Evolutionary conservation across 345 rosid genomes (phyloP).

Genomic region (Dipteronia sinensis): DNA sequence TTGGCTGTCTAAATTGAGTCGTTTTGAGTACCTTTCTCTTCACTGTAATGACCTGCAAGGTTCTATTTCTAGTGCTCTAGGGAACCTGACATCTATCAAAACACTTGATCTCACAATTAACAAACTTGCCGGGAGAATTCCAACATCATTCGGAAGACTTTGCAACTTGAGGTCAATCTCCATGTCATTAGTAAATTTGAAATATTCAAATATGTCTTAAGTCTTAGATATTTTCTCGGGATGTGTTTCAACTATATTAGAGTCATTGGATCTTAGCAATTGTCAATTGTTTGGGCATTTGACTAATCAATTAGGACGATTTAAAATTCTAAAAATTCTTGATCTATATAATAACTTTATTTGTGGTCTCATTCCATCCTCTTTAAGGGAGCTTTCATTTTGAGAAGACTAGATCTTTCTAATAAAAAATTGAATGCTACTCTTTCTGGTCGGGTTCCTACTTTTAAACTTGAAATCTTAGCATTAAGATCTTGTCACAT

Average conservation of each 20-base stretch:
- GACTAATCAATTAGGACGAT: not conserved
- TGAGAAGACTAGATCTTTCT: not conserved
- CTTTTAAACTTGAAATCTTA: constrained; percentile 8
- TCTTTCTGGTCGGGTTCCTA: constrained; percentile 30
- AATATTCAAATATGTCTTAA: not conserved
- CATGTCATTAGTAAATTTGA: not conserved
- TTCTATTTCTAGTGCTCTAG: not conserved
- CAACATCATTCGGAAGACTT: not conserved
- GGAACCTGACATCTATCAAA: constrained; percentile 17
- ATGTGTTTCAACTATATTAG: not conserved
- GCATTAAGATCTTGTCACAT: not conserved
- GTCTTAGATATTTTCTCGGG: not conserved
- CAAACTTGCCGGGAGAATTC: not conserved
- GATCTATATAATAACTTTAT: fast-evolving
- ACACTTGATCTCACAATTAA: not conserved
- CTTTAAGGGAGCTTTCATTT: not conserved
- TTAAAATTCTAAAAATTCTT: not conserved
- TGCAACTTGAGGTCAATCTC: constrained; percentile 18
- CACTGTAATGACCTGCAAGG: not conserved
- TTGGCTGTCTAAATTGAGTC: constrained; percentile 9
- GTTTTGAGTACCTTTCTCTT: constrained; percentile 13
- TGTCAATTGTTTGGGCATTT: not conserved
- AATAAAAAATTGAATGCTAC: not conserved
- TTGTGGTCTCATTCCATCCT: not conserved
- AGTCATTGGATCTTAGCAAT: not conserved